A percentile compares a stretch with the other conserved stretches of the same genome.
Conservation (phyloP, 2,329 filamentous ascomycete genomes). For the Aspergillus terreus region DNA sequence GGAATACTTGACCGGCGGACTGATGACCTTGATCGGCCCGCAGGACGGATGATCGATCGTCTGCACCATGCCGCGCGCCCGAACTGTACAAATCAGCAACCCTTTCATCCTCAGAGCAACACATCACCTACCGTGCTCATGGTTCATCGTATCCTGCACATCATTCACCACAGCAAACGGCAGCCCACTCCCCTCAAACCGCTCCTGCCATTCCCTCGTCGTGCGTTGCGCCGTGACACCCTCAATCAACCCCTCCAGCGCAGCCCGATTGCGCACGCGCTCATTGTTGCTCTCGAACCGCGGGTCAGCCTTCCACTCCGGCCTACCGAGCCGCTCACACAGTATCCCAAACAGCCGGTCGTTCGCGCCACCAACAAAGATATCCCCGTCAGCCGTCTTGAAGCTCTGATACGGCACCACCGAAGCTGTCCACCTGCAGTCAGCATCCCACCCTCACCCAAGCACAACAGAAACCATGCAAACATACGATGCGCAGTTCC, state of each 20-base stretch:
- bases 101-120: not conserved
- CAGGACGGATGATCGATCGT: constrained; percentile 80
- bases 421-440: constrained; percentile 56
- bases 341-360: constrained; percentile 60
- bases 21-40: constrained; percentile 83
- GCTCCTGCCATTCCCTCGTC: constrained; percentile 79
- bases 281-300: constrained; percentile 58
- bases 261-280: constrained; percentile 62
- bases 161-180: constrained; percentile 95
- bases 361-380: constrained; percentile 62
- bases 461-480: not conserved
- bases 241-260: constrained; percentile 77
- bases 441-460: not conserved
- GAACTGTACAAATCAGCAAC: constrained; percentile 39
- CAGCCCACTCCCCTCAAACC: constrained; percentile 84
- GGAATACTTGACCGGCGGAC: not conserved
- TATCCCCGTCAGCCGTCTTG: constrained; percentile 59
- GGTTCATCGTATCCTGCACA: constrained; percentile 75
- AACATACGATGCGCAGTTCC: constrained; percentile 84
- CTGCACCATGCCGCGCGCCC: constrained; percentile 81
- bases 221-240: constrained; percentile 68
- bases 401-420: constrained; percentile 94
- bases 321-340: constrained; percentile 53
- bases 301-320: constrained; percentile 56
- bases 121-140: constrained; percentile 66